Conservation (phyloP, 192 early-diverging fungal species). For the Endogone sp. region DNA sequence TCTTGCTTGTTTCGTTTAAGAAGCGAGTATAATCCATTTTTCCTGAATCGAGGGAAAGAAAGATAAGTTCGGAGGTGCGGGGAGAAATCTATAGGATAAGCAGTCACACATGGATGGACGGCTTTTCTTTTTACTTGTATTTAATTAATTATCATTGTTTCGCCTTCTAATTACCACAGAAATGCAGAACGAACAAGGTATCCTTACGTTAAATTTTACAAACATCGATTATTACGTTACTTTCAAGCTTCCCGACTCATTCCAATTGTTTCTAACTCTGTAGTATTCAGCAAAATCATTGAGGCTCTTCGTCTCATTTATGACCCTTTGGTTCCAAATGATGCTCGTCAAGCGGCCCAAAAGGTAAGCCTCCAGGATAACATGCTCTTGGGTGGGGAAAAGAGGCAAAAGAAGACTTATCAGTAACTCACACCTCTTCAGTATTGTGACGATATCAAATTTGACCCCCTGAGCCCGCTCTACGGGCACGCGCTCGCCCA, state of each 20-base stretch:
- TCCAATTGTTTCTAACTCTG: neutral
- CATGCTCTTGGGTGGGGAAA: neutral
- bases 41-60: too few species aligned
- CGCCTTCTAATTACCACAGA: too few species aligned
- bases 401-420: neutral
- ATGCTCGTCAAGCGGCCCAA: constrained; percentile 37
- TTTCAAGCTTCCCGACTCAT: neutral
- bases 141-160: too few species aligned
- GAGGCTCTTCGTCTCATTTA: constrained; percentile 44
- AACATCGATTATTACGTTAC: neutral
- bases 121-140: too few species aligned
- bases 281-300: constrained; percentile 33
- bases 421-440: constrained; percentile 8
- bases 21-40: neutral
- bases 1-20: neutral
- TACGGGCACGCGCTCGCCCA: constrained; percentile 55
- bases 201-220: neutral
- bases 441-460: constrained; percentile 48
- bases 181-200: neutral
- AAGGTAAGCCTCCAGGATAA: constrained; percentile 22
- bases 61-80: too few species aligned
- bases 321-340: constrained; percentile 32
- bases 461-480: constrained; percentile 34
- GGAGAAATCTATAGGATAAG: neutral
- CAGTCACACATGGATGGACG: too few species aligned